phyloP scores from a whole-genome alignment of 176 grass and related monocot species.

The Zea mays region DNA sequence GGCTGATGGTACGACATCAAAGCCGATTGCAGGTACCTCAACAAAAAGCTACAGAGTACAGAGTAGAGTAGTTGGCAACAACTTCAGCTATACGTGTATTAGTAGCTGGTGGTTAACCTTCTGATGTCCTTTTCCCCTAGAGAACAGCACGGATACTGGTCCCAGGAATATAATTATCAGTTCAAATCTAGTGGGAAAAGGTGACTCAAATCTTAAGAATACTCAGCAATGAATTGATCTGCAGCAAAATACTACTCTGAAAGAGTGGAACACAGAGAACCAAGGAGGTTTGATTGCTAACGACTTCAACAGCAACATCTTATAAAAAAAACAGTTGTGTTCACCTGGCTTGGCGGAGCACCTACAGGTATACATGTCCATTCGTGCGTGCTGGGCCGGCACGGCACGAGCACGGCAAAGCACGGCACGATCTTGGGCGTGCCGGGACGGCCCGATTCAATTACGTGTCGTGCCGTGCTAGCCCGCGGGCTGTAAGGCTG shows the following conservation, averaged over 20 bases:
- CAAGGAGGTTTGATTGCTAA: conserved; percentile 20
- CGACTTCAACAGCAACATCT: conserved; percentile 14
- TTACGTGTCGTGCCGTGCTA: too few species aligned
- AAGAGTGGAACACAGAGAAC: neutral
- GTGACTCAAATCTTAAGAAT: conserved; percentile 9
- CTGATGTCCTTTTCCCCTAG: neutral
- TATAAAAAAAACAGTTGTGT: conserved; percentile 15
- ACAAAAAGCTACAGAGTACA: conserved; percentile 25
- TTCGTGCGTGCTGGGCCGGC: too few species aligned
- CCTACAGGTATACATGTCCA: too few species aligned
- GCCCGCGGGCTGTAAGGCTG: too few species aligned
- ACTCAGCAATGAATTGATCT: neutral
- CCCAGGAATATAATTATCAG: neutral
- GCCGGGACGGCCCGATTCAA: too few species aligned
- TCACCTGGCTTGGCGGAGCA: neutral
- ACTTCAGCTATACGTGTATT: neutral
- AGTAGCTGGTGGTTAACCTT: neutral
- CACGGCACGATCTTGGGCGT: too few species aligned
- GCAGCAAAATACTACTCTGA: conserved; percentile 2
- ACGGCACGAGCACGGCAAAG: too few species aligned
- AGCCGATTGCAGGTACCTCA: neutral
- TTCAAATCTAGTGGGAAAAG: conserved; percentile 2
- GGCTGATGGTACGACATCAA: conserved; percentile 12
- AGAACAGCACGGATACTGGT: neutral
- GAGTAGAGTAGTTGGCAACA: neutral